Percentiles rank a stretch among this genome's conserved stretches.
Evolutionary conservation across 371 early-diverging fungal genomes (phyloP).

Genomic region (Syncephalastrum racemosum): DNA sequence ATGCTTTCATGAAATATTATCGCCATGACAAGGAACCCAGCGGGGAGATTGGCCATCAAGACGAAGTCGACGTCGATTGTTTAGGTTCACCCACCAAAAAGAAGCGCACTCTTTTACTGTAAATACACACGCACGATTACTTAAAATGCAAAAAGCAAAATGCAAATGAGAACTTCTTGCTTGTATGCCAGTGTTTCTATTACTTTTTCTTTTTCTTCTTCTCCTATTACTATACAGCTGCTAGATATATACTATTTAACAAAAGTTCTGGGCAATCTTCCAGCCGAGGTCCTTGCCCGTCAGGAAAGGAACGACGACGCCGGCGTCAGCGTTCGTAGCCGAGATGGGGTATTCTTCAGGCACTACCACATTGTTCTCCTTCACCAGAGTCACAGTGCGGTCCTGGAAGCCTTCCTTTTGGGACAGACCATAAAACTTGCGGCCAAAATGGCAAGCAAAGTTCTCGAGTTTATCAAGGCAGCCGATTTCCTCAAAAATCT

Average conservation of each 20-base stretch:
- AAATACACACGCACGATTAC: conserved; percentile 19
- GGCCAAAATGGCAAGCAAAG: conserved; percentile 86
- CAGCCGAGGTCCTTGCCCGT: conserved; percentile 75
- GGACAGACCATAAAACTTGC: conserved; percentile 76
- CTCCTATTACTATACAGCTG: neutral
- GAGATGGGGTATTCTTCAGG: conserved; percentile 57
- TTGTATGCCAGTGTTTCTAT: neutral
- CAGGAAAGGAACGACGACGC: conserved; percentile 85
- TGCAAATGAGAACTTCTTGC: conserved; percentile 2
- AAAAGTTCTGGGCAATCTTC: conserved; percentile 58
- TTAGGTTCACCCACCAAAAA: conserved; percentile 43
- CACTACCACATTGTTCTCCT: conserved; percentile 49
- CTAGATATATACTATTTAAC: conserved; percentile 12
- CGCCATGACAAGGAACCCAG: conserved; percentile 28
- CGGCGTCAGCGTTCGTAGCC: conserved; percentile 52
- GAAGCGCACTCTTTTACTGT: conserved; percentile 39
- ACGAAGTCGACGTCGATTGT: conserved; percentile 39
- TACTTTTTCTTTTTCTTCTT: conserved; percentile 7
- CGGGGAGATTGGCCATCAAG: conserved; percentile 33
- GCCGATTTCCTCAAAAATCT: conserved; percentile 85
- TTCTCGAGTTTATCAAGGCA: conserved; percentile 74
- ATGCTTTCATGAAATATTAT: conserved; percentile 48
- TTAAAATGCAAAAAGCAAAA: no score
- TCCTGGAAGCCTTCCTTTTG: conserved; percentile 53
- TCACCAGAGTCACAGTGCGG: conserved; percentile 54